Evolutionary conservation across 2,329 filamentous ascomycete species (phyloP), one percentile per base, ranked within the genome.

Genomic region (Paecilomyces sp.): DNA sequence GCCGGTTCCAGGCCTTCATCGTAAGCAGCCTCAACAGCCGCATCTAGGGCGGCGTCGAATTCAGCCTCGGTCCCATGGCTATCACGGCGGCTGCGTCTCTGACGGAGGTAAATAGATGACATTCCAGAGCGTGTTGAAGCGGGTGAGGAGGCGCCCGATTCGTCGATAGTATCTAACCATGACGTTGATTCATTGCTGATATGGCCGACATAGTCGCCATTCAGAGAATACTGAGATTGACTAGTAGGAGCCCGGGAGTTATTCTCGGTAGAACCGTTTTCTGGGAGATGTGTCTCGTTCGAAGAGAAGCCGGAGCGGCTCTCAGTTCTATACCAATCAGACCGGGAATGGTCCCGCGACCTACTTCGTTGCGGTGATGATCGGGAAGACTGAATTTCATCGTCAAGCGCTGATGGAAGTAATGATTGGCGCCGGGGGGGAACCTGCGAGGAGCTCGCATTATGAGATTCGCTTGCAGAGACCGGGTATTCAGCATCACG

Each of bases 11-110:
- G 90, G 0, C 90, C 90, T 63, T 97, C 92, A 71, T 96, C 89
- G 72, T 97, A 99, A 4, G 93, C 94, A 56, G 93, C 93, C 74
- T 97, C 94, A 8, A 97, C 92, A 13, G 94, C 94, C 25, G 92
- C 93, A 76, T 97, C 93, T 52, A 97, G 81, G 3, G 94, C 94
- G 8, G 91, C 92, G 74, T 97, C 92, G 65, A 97, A 96, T 70
- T 96, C 92, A 6, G 90, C 88, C 72, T 96, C 91, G 0, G 91
- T 94, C 31, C 83, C 86, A 53, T 86, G 87, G 64, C 89, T 93
- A 2, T 82, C 72, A 36, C 81, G 81, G 55, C 88, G 85, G 57
- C 91, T 84, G 64, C 89, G 88, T 68, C 88, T 90, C 63, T 88
- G 83, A 62, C 85, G 82, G 55, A 89, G 76, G 52, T 86, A 83